A percentile compares a stretch with the other conserved stretches of the same genome.
Evolutionary conservation across 2,329 filamentous ascomycete genomes (phyloP).

Genomic region (Aspergillus intermedius): DNA sequence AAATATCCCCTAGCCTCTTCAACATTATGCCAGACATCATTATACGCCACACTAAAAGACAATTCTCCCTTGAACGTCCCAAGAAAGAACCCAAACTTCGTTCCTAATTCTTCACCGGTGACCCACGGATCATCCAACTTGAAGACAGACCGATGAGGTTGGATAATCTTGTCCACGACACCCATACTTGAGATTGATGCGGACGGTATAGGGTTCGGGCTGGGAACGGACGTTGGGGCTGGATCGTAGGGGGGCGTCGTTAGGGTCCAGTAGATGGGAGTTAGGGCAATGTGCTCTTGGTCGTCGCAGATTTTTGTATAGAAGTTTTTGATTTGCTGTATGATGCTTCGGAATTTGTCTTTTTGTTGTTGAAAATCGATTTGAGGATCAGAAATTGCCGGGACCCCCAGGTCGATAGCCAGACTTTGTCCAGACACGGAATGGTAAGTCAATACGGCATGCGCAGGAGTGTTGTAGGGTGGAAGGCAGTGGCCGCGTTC

Average conservation of each 20-base stretch:
- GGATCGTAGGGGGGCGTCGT: constrained; percentile 13
- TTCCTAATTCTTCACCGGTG: constrained; percentile 41
- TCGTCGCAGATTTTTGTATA: constrained; percentile 15
- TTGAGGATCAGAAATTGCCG: background rate
- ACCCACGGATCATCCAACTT: constrained; percentile 37
- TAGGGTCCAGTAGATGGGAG: constrained; percentile 15
- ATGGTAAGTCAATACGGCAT: constrained; percentile 18
- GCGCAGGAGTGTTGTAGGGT: constrained; percentile 12
- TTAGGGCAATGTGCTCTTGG: constrained; percentile 12
- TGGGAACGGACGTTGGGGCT: constrained; percentile 9
- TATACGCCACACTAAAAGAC: constrained; percentile 37
- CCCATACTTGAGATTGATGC: constrained; percentile 20
- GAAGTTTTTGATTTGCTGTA: constrained; percentile 11
- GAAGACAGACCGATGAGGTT: constrained; percentile 18
- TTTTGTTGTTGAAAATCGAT: background rate
- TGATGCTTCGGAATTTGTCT: constrained; percentile 7
- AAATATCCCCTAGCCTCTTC: constrained; percentile 13
- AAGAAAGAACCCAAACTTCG: constrained; percentile 34
- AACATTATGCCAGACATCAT: constrained; percentile 38
- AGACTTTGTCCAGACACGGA: constrained; percentile 18
- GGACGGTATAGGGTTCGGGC: constrained; percentile 13
- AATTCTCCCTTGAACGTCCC: constrained; percentile 34
- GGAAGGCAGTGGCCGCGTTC: constrained; percentile 14
- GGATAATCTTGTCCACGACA: constrained; percentile 30
- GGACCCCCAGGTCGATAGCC: constrained; percentile 14